Percentiles rank a stretch among this genome's conserved stretches.
Conservation (phyloP, 768 basidiomycete genomes). For the Boletus pseudo-olivaceus region DNA sequence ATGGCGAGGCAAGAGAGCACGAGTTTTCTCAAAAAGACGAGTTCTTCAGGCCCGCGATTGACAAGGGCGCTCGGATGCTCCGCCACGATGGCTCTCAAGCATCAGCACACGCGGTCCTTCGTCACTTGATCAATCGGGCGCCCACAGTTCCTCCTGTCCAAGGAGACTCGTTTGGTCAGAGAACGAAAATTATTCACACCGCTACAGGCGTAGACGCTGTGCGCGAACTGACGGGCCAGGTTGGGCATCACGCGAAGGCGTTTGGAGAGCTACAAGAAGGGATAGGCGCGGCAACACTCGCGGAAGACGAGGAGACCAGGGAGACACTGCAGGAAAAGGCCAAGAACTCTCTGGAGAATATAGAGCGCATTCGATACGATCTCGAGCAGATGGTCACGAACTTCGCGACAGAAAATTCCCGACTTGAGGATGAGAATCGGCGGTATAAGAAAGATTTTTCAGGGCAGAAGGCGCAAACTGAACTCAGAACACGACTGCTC, state of each 20-base stretch:
- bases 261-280: conserved; percentile 39
- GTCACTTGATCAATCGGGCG: conserved; percentile 36
- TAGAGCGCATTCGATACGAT: conserved; percentile 40
- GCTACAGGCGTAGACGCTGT: conserved; percentile 43
- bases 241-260: conserved; percentile 40
- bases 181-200: conserved; percentile 41
- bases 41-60: conserved; percentile 46
- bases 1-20: conserved; percentile 35
- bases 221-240: conserved; percentile 42
- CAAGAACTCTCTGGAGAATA: conserved; percentile 37
- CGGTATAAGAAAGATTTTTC: conserved; percentile 9
- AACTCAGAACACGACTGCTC: conserved; percentile 12
- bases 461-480: conserved; percentile 11
- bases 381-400: conserved; percentile 37
- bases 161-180: conserved; percentile 40
- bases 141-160: conserved; percentile 42
- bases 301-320: conserved; percentile 38
- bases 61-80: conserved; percentile 41
- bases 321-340: conserved; percentile 38
- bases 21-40: conserved; percentile 34
- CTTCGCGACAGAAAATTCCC: conserved; percentile 33
- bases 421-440: conserved; percentile 24
- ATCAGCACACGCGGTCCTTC: conserved; percentile 46
- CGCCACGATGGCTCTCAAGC: conserved; percentile 39
- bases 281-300: conserved; percentile 38